Evolutionary conservation across 1,139 yeast species (phyloP).

Genomic region (Debaryomycetaceae sp.): DNA sequence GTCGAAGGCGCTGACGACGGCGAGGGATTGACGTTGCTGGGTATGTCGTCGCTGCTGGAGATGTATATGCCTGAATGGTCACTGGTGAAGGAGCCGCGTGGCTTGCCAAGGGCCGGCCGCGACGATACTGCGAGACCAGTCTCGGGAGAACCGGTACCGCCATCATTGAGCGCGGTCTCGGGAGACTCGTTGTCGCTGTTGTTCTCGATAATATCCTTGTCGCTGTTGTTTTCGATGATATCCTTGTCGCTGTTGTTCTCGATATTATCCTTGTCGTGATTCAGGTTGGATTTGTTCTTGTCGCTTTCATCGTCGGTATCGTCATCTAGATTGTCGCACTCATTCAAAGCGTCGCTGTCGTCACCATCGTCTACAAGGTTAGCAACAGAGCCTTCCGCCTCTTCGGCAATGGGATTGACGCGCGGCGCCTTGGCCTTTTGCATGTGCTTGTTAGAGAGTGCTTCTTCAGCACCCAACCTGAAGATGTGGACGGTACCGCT

Average conservation of each 20-base stretch:
- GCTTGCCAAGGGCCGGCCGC: no score
- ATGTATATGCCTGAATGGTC: constrained; percentile 18
- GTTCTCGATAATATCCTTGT: constrained; percentile 19
- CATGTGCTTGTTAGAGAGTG: constrained; percentile 32
- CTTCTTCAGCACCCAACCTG: constrained; percentile 54
- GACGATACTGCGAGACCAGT: constrained; percentile 31
- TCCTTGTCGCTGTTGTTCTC: no score
- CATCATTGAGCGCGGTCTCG: constrained; percentile 21
- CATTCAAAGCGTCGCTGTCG: constrained; percentile 14
- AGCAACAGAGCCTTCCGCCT: constrained; percentile 8
- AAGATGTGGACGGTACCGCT: constrained; percentile 92
- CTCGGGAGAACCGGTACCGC: constrained; percentile 12
- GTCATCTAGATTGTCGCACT: constrained; percentile 6
- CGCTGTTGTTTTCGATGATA: constrained; percentile 7
- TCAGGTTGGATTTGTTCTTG: not conserved
- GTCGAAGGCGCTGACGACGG: constrained; percentile 1
- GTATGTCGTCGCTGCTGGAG: constrained; percentile 17
- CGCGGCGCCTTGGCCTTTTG: constrained; percentile 8
- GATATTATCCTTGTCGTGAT: not conserved
- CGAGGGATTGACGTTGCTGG: constrained; percentile 2
- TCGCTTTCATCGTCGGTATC: no score
- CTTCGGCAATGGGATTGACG: constrained; percentile 20
- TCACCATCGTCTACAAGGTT: not conserved
- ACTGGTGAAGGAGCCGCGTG: constrained; percentile 27
- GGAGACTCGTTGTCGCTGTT: constrained; percentile 17